phyloP scores from a whole-genome alignment of 768 basidiomycete genomes.

The Phlegmacium glaucopus region DNA sequence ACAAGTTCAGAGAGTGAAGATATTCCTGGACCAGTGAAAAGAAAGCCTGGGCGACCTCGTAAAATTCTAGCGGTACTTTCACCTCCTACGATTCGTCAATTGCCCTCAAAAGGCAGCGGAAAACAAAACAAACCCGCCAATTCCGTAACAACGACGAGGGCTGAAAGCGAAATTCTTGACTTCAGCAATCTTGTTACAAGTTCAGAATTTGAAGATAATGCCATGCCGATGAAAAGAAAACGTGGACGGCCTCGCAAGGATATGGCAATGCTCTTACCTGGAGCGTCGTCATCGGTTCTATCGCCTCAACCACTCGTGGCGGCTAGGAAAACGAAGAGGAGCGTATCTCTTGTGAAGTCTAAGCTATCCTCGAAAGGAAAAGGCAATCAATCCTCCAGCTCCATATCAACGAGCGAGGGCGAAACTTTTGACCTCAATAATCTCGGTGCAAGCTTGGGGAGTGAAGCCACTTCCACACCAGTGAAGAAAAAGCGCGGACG shows the following conservation, averaged over 20 bases:
- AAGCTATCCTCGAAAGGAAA: background rate
- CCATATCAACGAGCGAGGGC: background rate
- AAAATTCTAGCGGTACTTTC: background rate
- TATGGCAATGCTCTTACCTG: background rate
- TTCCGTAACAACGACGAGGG: slow-evolving; percentile 18
- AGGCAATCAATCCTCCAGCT: background rate
- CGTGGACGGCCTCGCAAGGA: slow-evolving; percentile 5
- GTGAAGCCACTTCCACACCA: background rate
- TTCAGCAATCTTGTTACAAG: slow-evolving; percentile 20
- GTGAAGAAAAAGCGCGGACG: slow-evolving; percentile 13
- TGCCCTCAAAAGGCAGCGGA: background rate
- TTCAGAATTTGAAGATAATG: slow-evolving; percentile 8
- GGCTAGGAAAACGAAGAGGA: background rate
- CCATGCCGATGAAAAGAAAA: background rate
- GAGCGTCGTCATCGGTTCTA: background rate
- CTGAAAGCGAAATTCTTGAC: slow-evolving; percentile 27
- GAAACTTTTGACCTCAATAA: background rate
- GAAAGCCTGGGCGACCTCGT: slow-evolving; percentile 3
- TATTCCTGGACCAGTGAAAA: background rate
- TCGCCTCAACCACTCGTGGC: no score
- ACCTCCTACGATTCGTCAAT: no score
- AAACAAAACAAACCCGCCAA: background rate
- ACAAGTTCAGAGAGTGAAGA: slow-evolving; percentile 11
- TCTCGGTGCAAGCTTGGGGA: background rate
- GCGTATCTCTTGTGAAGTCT: background rate